Evolutionary conservation across 2,329 filamentous ascomycete species (phyloP).

Genomic region (Aphanoascus verrucosus): DNA sequence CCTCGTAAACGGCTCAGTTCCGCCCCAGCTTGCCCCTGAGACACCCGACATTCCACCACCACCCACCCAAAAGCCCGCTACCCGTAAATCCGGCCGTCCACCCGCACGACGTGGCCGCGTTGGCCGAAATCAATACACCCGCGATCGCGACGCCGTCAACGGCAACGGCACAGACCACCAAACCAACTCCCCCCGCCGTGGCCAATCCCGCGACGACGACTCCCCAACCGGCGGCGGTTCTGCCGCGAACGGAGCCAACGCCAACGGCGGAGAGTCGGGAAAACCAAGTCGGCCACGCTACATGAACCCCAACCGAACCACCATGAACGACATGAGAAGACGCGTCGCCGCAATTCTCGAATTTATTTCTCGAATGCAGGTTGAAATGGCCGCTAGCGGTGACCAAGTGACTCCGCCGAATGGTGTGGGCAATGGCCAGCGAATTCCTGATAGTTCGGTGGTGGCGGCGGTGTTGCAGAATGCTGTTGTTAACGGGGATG

Average conservation of each 20-base stretch:
- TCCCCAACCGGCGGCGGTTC: slow-evolving; percentile 29
- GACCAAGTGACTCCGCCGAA: slow-evolving; percentile 35
- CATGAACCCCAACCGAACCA: slow-evolving; percentile 50
- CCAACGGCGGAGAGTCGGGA: slow-evolving; percentile 47
- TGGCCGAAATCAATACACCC: slow-evolving; percentile 73
- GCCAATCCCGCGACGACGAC: slow-evolving; percentile 31
- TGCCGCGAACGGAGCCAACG: slow-evolving; percentile 36
- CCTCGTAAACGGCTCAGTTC: slow-evolving; percentile 29
- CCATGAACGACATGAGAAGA: slow-evolving; percentile 78
- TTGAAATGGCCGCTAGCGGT: slow-evolving; percentile 62
- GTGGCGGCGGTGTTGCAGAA: slow-evolving; percentile 15
- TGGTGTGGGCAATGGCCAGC: slow-evolving; percentile 19
- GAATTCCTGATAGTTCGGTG: slow-evolving; percentile 7
- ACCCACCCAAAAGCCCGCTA: slow-evolving; percentile 32
- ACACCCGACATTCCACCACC: slow-evolving; percentile 31
- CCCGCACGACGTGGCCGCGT: slow-evolving; percentile 55
- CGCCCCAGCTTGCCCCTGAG: slow-evolving; percentile 35
- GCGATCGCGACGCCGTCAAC: slow-evolving; percentile 56
- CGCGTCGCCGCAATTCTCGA: slow-evolving; percentile 75
- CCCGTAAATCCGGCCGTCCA: slow-evolving; percentile 53
- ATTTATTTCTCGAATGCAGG: slow-evolving; percentile 78
- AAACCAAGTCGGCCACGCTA: slow-evolving; percentile 52
- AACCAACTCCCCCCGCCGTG: slow-evolving; percentile 31
- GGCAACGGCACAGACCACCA: slow-evolving; percentile 31
- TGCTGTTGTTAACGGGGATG: slow-evolving; percentile 10